A percentile compares a stretch with the other conserved stretches of the same genome.
Evolutionary conservation across 495 filamentous ascomycete genomes (phyloP).

Genomic region (Pseudomonodictys pantanalensis): DNA sequence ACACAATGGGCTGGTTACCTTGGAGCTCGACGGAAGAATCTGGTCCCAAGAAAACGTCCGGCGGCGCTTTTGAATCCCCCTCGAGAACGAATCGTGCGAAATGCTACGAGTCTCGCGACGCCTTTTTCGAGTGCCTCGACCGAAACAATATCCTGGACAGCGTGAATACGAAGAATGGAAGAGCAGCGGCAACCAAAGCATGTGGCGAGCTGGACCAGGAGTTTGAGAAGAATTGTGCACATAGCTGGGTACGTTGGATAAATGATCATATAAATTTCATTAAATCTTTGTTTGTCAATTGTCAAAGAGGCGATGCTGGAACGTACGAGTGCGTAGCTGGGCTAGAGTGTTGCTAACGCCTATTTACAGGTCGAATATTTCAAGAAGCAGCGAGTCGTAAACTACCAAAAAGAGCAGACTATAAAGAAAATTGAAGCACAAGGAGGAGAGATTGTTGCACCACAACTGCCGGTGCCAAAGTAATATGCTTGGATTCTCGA

Average conservation of each 20-base stretch:
- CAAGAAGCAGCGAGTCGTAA: conserved; percentile 91
- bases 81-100: conserved; percentile 69
- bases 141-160: conserved; percentile 75
- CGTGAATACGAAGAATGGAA: conserved; percentile 64
- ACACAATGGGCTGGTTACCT: conserved; percentile 36
- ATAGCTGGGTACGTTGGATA: conserved; percentile 82
- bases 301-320: too few relatives aligned
- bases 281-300: too few relatives aligned
- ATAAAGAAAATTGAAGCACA: conserved; percentile 76
- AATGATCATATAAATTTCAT: conserved; percentile 21
- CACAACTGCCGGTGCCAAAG: conserved; percentile 5
- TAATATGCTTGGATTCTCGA: not conserved
- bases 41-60: conserved; percentile 44
- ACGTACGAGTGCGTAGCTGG: too few relatives aligned
- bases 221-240: conserved; percentile 75
- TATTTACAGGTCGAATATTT: conserved; percentile 83
- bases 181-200: conserved; percentile 51
- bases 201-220: conserved; percentile 64
- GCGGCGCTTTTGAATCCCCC: conserved; percentile 68
- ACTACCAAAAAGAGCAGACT: conserved; percentile 76
- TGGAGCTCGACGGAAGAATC: conserved; percentile 26
- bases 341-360: conserved; percentile 18
- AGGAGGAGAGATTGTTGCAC: conserved; percentile 51
- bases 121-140: conserved; percentile 83
- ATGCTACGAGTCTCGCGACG: conserved; percentile 86